phyloP scores from a whole-genome alignment of 225 moss, liverwort and hornwort species.

The Rhytidiadelphus loreus region DNA sequence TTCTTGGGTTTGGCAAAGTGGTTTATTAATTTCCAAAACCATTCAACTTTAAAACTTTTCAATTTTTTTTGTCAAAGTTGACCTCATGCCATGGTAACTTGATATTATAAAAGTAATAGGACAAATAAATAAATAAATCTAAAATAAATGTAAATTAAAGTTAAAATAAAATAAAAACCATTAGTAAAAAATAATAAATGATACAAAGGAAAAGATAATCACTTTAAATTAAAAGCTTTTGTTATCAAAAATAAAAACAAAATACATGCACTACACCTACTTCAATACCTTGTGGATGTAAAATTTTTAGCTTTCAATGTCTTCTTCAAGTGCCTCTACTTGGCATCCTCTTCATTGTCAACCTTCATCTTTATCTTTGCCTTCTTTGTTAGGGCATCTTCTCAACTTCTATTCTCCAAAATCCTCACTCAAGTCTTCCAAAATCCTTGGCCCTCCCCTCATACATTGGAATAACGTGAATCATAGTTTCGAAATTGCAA shows the following conservation, averaged over 20 bases:
- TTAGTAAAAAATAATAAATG: not conserved
- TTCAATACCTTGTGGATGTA: not conserved
- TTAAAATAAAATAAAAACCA: not conserved
- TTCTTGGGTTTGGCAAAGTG: not conserved
- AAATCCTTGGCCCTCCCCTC: fast-evolving
- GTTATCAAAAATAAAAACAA: not conserved
- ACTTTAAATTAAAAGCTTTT: not conserved
- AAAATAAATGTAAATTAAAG: not conserved
- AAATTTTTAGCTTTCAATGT: fast-evolving
- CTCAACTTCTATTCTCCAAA: fast-evolving
- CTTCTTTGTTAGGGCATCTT: not conserved
- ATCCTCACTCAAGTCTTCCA: fast-evolving
- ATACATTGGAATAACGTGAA: fast-evolving
- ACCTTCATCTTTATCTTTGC: fast-evolving
- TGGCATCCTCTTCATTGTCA: not conserved
- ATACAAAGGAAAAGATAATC: not conserved
- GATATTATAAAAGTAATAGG: not conserved
- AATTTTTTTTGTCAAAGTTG: not conserved
- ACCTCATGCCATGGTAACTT: fast-evolving
- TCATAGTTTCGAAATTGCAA: not conserved
- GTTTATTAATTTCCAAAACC: not conserved
- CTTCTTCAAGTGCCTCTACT: fast-evolving
- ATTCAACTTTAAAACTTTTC: not conserved
- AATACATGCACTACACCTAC: fast-evolving
- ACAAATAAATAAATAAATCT: not conserved